These are phyloP conservation scores for Diaporthe aspalathi DNA, from an alignment of 2,329 filamentous ascomycete species.

Conservation along the genomic window DNA sequence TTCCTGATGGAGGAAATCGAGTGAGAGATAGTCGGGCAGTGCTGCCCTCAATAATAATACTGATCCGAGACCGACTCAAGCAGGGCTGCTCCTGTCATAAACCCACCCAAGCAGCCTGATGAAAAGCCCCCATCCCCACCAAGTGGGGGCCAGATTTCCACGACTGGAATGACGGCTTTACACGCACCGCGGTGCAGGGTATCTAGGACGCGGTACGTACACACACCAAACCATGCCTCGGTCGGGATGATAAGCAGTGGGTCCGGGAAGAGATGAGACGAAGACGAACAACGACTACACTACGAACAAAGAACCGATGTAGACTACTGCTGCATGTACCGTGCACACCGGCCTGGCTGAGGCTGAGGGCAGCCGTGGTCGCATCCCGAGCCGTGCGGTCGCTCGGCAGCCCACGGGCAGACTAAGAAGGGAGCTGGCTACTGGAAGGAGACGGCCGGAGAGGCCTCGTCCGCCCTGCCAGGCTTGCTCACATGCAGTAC, in stretches of 20 bases:
- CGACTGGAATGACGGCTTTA: slow-evolving; percentile 18
- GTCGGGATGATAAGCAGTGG: not conserved
- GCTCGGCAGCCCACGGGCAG: not conserved
- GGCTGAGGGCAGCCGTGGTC: slow-evolving; percentile 16
- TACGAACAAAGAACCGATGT: no score
- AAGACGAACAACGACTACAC: not conserved
- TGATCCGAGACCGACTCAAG: not conserved
- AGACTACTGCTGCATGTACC: no score
- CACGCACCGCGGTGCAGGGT: slow-evolving; percentile 20
- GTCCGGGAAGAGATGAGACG: no score
- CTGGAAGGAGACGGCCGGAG: slow-evolving; percentile 1
- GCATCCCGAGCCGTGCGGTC: slow-evolving; percentile 20
- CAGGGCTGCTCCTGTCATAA: not conserved
- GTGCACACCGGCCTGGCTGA: not conserved
- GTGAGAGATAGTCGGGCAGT: not conserved
- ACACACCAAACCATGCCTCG: not conserved
- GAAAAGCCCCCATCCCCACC: not conserved
- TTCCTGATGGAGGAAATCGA: not conserved
- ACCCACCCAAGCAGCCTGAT: not conserved
- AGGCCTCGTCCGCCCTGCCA: slow-evolving; percentile 14
- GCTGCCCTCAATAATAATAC: slow-evolving; percentile 1
- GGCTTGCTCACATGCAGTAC: no score
- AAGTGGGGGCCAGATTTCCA: slow-evolving; percentile 26
- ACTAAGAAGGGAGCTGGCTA: not conserved
- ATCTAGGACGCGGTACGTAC: not conserved